Evolutionary conservation across 305 asterid genomes (phyloP), one percentile per base, ranked within the genome.

Genomic region (Solanum hybrid): DNA sequence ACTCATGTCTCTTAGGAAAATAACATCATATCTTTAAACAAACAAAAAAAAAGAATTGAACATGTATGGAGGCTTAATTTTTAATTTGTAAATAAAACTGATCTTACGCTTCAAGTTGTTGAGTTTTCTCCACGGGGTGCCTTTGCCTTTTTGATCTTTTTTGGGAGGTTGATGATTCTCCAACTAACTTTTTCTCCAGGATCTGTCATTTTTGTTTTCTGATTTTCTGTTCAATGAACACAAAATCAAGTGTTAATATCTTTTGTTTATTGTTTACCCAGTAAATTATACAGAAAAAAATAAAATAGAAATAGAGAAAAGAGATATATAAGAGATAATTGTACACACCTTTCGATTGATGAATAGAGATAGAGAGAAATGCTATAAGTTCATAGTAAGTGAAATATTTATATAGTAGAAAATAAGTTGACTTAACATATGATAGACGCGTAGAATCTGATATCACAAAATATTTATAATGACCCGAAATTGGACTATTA

Each of bases 51-150:
- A 4, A 40, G n/a, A 40, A 40, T 40, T 38, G 45, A 38, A 38
- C 45, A 38, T 38, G 45, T 38, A 38, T 38, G 45, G 45, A 38
- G 45, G 14, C 45, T 38, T 38, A 38, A 10, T 38, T 38, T 38
- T 38, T 38, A 38, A 38, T 38, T 38, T 38, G 45, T 32, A 6
- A 64, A 64, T 22, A 86, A n/a, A 38, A 32, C 27, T 34, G 38
- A 87, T 75, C 91, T 60, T 93, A 95, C 98, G 88, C 92, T 93
- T 96, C 97, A 29, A 96, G 98, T 13, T 88, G 94, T 84, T 93
- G 94, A 89, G 95, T 93, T 89, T 95, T 95, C 82, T 94, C 91
- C 7, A 92, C 10, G 14, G 45, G 45, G 45, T 90, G 94, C 90
- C 91, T 95, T 91, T 93, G 92, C 34, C 27, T 34, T 22, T 22